Conservation (phyloP, 75 land plant genomes). For the Selaginella tamariscina region DNA sequence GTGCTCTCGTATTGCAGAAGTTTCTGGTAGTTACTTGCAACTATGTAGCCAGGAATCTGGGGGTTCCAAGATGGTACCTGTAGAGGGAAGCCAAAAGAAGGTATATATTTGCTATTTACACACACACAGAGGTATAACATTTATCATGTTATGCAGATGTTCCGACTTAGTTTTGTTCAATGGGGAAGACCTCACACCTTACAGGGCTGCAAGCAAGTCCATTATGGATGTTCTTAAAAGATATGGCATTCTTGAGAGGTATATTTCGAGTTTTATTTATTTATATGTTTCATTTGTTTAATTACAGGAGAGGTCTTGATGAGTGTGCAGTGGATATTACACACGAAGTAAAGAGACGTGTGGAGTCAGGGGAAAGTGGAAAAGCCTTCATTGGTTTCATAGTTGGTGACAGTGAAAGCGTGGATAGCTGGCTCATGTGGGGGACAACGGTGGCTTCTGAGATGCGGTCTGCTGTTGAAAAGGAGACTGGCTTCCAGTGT, state of each 20-base stretch:
- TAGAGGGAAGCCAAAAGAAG: slow-evolving; percentile 28
- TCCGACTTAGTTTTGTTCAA: slow-evolving; percentile 30
- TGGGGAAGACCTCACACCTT: slow-evolving; percentile 41
- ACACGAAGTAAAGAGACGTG: slow-evolving; percentile 21
- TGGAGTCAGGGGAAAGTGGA: background rate
- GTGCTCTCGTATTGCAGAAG: slow-evolving; percentile 19
- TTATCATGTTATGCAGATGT: slow-evolving; percentile 29
- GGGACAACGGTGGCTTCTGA: slow-evolving; percentile 32
- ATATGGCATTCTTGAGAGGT: slow-evolving; percentile 31
- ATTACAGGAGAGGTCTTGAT: slow-evolving; percentile 33
- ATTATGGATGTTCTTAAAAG: slow-evolving; percentile 32
- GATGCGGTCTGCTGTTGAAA: slow-evolving; percentile 30
- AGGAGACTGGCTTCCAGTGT: slow-evolving; percentile 31
- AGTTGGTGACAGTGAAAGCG: slow-evolving; percentile 15
- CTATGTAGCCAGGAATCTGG: slow-evolving; percentile 29
- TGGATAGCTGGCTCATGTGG: slow-evolving; percentile 15
- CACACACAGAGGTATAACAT: background rate
- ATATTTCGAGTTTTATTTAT: background rate
- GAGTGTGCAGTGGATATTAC: slow-evolving; percentile 36
- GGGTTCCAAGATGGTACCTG: slow-evolving; percentile 34
- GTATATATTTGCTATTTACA: slow-evolving; percentile 12
- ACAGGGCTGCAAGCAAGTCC: slow-evolving; percentile 35
- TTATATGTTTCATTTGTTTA: background rate
- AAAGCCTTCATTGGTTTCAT: slow-evolving; percentile 22
- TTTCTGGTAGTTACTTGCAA: slow-evolving; percentile 36